Conservation (phyloP, 305 asterid species). For the Fraxinus velutina region DNA sequence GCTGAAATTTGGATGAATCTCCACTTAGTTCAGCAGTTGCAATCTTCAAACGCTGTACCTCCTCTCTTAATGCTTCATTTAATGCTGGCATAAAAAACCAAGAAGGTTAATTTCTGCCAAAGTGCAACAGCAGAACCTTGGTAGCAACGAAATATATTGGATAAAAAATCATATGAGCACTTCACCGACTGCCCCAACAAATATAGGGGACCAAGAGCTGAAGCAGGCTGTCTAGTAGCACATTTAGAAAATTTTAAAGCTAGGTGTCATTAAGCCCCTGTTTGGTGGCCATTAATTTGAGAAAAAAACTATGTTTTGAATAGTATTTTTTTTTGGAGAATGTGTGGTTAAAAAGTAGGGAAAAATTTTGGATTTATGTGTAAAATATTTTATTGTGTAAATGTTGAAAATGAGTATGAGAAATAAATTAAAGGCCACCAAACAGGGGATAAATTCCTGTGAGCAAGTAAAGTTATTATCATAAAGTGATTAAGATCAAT, state of each 20-base stretch:
- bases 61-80: constrained; percentile 70
- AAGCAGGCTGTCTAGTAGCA: not conserved
- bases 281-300: no score
- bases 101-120: not conserved
- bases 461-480: not conserved
- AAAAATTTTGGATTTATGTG: no score
- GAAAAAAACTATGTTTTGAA: no score
- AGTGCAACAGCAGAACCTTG: not conserved
- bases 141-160: not conserved
- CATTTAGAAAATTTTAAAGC: not conserved
- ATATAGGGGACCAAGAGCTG: not conserved
- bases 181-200: not conserved
- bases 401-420: no score
- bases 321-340: no score
- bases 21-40: constrained; percentile 57
- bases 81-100: constrained; percentile 48
- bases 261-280: not conserved
- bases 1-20: constrained; percentile 70
- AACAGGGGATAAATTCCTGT: not conserved
- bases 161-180: not conserved
- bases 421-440: no score
- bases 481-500: not conserved
- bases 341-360: no score
- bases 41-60: constrained; percentile 79
- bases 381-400: no score